phyloP scores from a whole-genome alignment of 1,284 basidiomycete genomes.

The Psilocybe mexicana region DNA sequence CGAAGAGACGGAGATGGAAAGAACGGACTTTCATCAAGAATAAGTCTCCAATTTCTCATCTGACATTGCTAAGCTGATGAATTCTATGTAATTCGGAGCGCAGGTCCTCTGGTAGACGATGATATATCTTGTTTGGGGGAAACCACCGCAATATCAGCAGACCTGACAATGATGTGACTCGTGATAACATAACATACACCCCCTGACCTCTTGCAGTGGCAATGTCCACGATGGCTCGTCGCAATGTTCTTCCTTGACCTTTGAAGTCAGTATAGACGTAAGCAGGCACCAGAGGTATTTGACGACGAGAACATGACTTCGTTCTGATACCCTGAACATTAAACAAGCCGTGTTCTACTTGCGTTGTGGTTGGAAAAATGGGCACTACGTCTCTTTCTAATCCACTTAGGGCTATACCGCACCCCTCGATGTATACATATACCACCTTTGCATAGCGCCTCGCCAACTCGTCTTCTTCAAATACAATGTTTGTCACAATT shows the following conservation, averaged over 20 bases:
- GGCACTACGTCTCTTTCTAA: constrained; percentile 9
- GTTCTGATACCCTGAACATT: constrained; percentile 8
- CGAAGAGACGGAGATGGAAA: no score
- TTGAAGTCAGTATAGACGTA: constrained; percentile 6
- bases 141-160: constrained; percentile 1
- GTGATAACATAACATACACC: background rate
- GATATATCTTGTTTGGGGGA: background rate
- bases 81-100: background rate
- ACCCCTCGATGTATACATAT: constrained; percentile 7
- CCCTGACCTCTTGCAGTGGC: constrained; percentile 1
- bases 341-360: background rate
- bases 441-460: constrained; percentile 7
- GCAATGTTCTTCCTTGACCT: constrained; percentile 1
- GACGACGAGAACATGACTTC: background rate
- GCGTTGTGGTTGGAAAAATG: constrained; percentile 4
- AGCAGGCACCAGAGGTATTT: background rate
- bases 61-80: background rate
- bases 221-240: background rate
- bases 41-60: no score
- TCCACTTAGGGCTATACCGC: constrained; percentile 7
- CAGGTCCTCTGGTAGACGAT: background rate
- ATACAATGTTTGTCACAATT: constrained; percentile 17
- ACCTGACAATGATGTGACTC: background rate
- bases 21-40: no score
- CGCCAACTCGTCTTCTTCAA: background rate